Conservation (phyloP, 768 basidiomycete genomes). For the Tremella yokohamensis region DNA sequence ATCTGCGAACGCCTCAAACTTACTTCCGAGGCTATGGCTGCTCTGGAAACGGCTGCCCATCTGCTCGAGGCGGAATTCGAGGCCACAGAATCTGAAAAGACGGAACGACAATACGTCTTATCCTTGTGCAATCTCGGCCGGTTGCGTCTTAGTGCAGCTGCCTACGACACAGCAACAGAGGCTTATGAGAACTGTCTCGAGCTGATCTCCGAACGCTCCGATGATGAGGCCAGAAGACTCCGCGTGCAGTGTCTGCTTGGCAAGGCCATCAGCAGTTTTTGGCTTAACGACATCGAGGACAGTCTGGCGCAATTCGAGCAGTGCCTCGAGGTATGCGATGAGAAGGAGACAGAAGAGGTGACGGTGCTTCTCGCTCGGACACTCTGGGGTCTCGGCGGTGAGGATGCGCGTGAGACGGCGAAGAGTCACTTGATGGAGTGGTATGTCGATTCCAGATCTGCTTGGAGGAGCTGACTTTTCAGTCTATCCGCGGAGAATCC, state of each 20-base stretch:
- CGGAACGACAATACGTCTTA: constrained; percentile 74
- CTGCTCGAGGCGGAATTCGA: constrained; percentile 87
- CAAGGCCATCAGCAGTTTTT: constrained; percentile 68
- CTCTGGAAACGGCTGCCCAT: constrained; percentile 62
- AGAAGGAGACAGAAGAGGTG: constrained; percentile 58
- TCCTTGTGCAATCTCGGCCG: constrained; percentile 80
- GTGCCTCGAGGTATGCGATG: constrained; percentile 57
- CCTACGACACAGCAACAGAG: constrained; percentile 63
- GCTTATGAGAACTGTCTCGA: constrained; percentile 71
- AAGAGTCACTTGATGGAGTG: constrained; percentile 76
- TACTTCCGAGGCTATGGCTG: constrained; percentile 59
- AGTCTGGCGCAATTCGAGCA: constrained; percentile 68
- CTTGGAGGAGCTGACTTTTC: neutral
- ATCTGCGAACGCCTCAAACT: constrained; percentile 81
- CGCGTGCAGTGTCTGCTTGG: constrained; percentile 56
- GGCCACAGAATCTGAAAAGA: constrained; percentile 69
- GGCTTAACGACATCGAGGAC: constrained; percentile 60
- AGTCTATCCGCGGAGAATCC: constrained; percentile 76
- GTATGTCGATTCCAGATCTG: constrained; percentile 53
- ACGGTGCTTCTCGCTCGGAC: constrained; percentile 76
- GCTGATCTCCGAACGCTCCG: constrained; percentile 59
- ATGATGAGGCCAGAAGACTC: constrained; percentile 50
- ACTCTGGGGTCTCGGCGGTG: constrained; percentile 75
- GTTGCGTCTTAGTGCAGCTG: constrained; percentile 61
- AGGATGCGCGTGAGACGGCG: constrained; percentile 71